These are phyloP conservation scores for Entoloma clypeatum DNA, from an alignment of 1,284 basidiomycete genomes.

Conservation along the genomic window DNA sequence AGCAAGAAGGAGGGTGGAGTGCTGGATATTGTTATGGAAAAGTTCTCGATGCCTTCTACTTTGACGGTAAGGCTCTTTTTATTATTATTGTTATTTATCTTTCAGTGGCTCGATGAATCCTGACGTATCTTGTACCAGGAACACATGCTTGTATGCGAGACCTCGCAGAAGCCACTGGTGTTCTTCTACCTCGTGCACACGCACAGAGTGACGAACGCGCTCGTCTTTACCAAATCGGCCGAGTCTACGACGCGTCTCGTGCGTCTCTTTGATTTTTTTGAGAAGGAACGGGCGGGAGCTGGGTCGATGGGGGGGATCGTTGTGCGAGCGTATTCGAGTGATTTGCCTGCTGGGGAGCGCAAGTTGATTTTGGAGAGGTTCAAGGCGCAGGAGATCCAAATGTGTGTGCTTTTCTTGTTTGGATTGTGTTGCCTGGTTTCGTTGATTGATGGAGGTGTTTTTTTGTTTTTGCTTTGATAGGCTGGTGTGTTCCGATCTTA, in stretches of 20 bases:
- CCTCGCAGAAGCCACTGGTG: conserved; percentile 84
- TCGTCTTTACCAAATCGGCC: conserved; percentile 96
- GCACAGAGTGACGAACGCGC: conserved; percentile 59
- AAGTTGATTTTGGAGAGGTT: conserved; percentile 80
- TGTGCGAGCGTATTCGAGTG: conserved; percentile 81
- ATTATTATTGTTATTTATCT: conserved; percentile 3
- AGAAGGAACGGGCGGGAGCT: no score
- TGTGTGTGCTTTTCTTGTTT: conserved; percentile 49
- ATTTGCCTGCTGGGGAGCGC: conserved; percentile 73
- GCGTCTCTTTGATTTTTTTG: conserved; percentile 80
- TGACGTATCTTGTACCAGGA: conserved; percentile 51
- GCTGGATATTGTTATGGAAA: conserved; percentile 61
- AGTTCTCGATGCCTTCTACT: conserved; percentile 79
- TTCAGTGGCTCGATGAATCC: conserved; percentile 6
- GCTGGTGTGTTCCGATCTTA: conserved; percentile 91
- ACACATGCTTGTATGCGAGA: conserved; percentile 80
- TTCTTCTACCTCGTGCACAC: conserved; percentile 83
- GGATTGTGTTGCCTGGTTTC: neutral
- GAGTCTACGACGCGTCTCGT: conserved; percentile 87
- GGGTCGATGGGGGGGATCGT: conserved; percentile 33
- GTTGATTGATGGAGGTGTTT: conserved; percentile 4
- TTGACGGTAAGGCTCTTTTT: conserved; percentile 50
- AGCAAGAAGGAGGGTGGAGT: conserved; percentile 35
- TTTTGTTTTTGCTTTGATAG: conserved; percentile 44
- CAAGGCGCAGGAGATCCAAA: conserved; percentile 75